A percentile compares a stretch with the other conserved stretches of the same genome.
Evolutionary conservation across 345 rosid genomes (phyloP).

Genomic region (Tarenaya hassleriana): DNA sequence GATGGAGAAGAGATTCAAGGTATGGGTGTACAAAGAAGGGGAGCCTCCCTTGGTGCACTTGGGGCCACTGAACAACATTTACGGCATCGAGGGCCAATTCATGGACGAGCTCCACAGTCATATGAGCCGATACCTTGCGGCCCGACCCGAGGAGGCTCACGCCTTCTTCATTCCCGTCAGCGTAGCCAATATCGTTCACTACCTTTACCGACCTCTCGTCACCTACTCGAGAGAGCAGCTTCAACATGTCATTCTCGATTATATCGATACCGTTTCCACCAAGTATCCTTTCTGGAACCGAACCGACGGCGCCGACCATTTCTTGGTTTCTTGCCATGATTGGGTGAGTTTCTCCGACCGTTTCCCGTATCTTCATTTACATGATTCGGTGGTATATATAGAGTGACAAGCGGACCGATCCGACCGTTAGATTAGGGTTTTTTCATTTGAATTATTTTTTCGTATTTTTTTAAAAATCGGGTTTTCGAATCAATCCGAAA

Average conservation of each 20-base stretch:
- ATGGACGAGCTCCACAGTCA: slow-evolving; percentile 40
- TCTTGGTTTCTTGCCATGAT: slow-evolving; percentile 53
- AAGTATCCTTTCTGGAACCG: slow-evolving; percentile 53
- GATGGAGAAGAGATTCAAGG: slow-evolving; percentile 49
- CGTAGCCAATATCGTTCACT: slow-evolving; percentile 28
- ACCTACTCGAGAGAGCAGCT: slow-evolving; percentile 32
- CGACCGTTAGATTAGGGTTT: too few relatives aligned
- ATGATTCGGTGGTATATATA: too few relatives aligned
- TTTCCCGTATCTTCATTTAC: not conserved
- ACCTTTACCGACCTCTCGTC: slow-evolving; percentile 33
- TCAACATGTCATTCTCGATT: slow-evolving; percentile 29
- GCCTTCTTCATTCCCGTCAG: slow-evolving; percentile 46
- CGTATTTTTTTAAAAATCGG: too few relatives aligned
- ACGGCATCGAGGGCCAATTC: slow-evolving; percentile 50
- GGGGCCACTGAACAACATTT: slow-evolving; percentile 40
- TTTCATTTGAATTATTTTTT: too few relatives aligned
- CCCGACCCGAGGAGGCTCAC: slow-evolving; percentile 38
- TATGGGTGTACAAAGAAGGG: slow-evolving; percentile 51
- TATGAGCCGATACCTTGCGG: slow-evolving; percentile 32
- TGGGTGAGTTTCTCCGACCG: slow-evolving; percentile 32
- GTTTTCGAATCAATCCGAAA: too few relatives aligned
- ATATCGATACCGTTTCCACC: slow-evolving; percentile 26
- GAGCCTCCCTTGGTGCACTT: slow-evolving; percentile 35
- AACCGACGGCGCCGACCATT: slow-evolving; percentile 47
- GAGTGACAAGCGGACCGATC: too few relatives aligned